Conservation (phyloP, 495 filamentous ascomycete species). For the Penicillium diatomitis region DNA sequence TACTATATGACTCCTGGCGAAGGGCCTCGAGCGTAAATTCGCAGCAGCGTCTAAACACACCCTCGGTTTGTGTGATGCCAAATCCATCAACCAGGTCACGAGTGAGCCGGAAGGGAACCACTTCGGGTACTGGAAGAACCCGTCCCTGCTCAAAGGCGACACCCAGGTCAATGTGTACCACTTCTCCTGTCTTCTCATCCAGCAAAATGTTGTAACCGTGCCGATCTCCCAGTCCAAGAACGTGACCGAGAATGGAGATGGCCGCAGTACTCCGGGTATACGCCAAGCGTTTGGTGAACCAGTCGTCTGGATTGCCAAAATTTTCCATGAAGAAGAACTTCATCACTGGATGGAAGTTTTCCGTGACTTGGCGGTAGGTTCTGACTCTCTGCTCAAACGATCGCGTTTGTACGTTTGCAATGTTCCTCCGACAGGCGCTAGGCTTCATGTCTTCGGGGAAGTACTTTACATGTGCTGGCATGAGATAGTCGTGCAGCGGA, state of each 20-base stretch:
- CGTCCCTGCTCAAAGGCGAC: conserved; percentile 95
- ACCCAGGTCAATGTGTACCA: conserved; percentile 92
- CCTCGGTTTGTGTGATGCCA: conserved; percentile 91
- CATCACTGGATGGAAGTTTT: conserved; percentile 87
- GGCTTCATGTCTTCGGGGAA: conserved; percentile 77
- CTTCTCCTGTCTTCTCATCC: conserved; percentile 83
- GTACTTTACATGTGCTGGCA: conserved; percentile 82
- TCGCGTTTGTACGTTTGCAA: conserved; percentile 59
- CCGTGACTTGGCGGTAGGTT: conserved; percentile 62
- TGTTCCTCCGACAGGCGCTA: conserved; percentile 63
- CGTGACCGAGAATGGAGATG: conserved; percentile 88
- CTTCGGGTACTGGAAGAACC: conserved; percentile 83
- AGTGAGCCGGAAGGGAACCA: conserved; percentile 92
- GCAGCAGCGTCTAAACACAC: conserved; percentile 91
- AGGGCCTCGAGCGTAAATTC: conserved; percentile 94
- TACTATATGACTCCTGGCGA: conserved; percentile 83
- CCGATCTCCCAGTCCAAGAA: conserved; percentile 89
- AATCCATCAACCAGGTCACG: conserved; percentile 94
- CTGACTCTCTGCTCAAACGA: conserved; percentile 60
- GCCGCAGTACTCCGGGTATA: conserved; percentile 91
- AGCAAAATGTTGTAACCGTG: conserved; percentile 96
- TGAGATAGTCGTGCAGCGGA: conserved; percentile 78
- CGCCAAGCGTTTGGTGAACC: conserved; percentile 77
- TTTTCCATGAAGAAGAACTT: conserved; percentile 94
- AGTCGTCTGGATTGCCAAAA: conserved; percentile 89